Evolutionary conservation across 2,329 filamentous ascomycete species (phyloP).

Genomic region (Parascedosporium putredinis): DNA sequence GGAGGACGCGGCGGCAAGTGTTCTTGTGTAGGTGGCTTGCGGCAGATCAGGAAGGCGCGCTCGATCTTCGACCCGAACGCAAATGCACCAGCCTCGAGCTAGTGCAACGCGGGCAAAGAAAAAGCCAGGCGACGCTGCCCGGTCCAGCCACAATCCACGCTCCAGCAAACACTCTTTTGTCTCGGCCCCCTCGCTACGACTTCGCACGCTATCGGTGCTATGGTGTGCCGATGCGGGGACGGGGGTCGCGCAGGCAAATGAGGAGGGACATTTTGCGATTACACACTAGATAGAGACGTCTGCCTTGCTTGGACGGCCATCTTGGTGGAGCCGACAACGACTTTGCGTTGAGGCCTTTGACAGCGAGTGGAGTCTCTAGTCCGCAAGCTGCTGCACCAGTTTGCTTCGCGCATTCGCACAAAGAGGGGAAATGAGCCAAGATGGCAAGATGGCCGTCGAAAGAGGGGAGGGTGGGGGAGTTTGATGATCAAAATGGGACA

Average conservation of each 20-base stretch:
- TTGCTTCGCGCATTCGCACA: neutral
- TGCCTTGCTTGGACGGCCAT: neutral
- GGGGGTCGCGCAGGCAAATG: neutral
- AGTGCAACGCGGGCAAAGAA: too few relatives aligned
- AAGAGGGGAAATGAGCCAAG: conserved; percentile 3
- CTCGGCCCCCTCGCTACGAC: neutral
- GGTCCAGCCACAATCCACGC: too few relatives aligned
- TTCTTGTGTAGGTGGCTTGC: neutral
- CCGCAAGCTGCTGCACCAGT: neutral
- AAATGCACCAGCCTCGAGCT: neutral
- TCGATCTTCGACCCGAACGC: neutral
- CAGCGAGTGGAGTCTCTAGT: neutral
- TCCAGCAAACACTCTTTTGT: neutral
- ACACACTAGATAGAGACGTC: neutral
- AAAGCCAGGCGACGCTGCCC: too few relatives aligned
- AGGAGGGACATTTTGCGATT: neutral
- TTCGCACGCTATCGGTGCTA: neutral
- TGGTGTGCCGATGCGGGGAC: neutral
- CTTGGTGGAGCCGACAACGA: neutral
- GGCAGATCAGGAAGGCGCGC: neutral
- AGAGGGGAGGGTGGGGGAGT: neutral
- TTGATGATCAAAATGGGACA: neutral
- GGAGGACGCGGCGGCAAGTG: neutral
- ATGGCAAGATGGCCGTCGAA: neutral
- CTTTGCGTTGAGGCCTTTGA: neutral